Evolutionary conservation across 2,329 filamentous ascomycete species (phyloP), one percentile per base, ranked within the genome.

Genomic region (Botrytis medusae): DNA sequence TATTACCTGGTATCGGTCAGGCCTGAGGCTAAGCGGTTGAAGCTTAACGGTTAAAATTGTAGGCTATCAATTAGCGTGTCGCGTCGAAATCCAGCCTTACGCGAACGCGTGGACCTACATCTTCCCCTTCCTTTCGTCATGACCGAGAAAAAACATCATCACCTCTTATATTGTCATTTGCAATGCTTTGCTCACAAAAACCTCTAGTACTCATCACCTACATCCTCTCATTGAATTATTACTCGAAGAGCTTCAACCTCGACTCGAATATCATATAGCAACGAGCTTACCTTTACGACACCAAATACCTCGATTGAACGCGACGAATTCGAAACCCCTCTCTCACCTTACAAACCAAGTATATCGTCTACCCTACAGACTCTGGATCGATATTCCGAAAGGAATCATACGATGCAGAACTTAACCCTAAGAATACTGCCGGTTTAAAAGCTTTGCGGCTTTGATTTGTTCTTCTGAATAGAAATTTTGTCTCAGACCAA

Each of bases 341-440:
- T 87, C 88, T 85, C 83, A 76, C 64, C 74, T 73, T 57, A 76
- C 79, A 84, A 83, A 84, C 79, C 83, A 85, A 86, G 92, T 93
- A 92, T 87, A 84, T 85, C 89, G 90, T 92, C 91, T 91, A 90
- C 91, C 88, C 86, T 82, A 92, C 87, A 94, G 93, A 94, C 88
- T 91, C 91, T 92, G 89, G 87, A 85, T 85, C 86, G 86, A 85
- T 85, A 91, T 90, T 91, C 88, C 88, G 86, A 81, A 86, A 89
- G 87, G 88, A 89, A 90, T 89, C 86, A 89, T 86, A 86, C 85
- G 84, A 85, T 84, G 91, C 90, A 93, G 93, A 95, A 95, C 93
- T 95, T 97, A 97, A 97, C 95, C 95, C 95, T 97, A 97, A 92
- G 88, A 85, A 85, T 83, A 85, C 81, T 83, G 85, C 90, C 92